phyloP scores from a whole-genome alignment of 1,284 basidiomycete species.

The Leccinum griseonigrum region DNA sequence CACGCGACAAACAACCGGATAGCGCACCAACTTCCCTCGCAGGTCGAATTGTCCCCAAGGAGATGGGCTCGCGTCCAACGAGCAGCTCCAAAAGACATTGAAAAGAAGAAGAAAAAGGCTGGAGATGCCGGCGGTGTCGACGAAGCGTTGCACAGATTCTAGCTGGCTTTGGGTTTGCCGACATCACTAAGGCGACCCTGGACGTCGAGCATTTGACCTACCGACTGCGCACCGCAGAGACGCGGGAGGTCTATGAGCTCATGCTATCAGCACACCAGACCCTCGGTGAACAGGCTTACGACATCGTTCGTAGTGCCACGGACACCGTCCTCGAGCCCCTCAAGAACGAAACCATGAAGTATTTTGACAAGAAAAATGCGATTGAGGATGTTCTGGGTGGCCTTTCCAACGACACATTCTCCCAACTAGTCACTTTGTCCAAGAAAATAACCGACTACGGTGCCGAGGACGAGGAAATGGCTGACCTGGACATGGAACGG shows the following conservation, averaged over 20 bases:
- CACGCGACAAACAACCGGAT: slow-evolving; percentile 94
- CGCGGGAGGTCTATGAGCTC: slow-evolving; percentile 94
- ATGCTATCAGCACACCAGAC: slow-evolving; percentile 80
- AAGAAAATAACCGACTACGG: slow-evolving; percentile 98
- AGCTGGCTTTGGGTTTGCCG: slow-evolving; percentile 72
- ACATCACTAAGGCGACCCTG: slow-evolving; percentile 91
- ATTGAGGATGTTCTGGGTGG: slow-evolving; percentile 80
- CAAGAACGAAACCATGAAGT: slow-evolving; percentile 89
- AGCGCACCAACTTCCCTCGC: slow-evolving; percentile 92
- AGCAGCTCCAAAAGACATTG: slow-evolving; percentile 86
- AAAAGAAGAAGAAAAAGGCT: slow-evolving; percentile 92
- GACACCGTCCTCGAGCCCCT: slow-evolving; percentile 89
- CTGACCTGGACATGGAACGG: slow-evolving; percentile 71
- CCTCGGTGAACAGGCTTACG: slow-evolving; percentile 94
- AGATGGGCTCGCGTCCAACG: slow-evolving; percentile 94
- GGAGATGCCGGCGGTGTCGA: slow-evolving; percentile 29
- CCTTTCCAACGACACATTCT: slow-evolving; percentile 76
- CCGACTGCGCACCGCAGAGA: slow-evolving; percentile 91
- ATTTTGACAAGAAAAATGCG: slow-evolving; percentile 98
- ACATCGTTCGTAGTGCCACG: slow-evolving; percentile 92
- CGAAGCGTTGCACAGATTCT: slow-evolving; percentile 40
- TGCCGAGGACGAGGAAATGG: slow-evolving; percentile 78
- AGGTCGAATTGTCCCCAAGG: slow-evolving; percentile 85
- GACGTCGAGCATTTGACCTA: slow-evolving; percentile 93
- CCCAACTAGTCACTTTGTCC: slow-evolving; percentile 81